Evolutionary conservation across 345 rosid genomes (phyloP), one percentile per base, ranked within the genome.

Genomic region (Moricandia moricandioides): DNA sequence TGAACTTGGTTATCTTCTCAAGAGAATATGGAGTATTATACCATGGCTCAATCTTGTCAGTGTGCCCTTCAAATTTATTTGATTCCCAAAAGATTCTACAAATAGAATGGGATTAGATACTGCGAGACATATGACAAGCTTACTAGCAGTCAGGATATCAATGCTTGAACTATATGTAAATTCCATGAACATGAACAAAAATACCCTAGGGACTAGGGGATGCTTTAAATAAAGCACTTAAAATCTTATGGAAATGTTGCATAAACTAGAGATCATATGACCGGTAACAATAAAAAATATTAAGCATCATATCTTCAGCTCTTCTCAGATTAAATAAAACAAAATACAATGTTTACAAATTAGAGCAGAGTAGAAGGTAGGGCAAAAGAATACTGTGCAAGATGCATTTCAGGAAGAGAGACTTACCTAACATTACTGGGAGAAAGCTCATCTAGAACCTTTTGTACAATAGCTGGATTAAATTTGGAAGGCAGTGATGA

Each of bases 81-180:
- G 98, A 94, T 70, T 84, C 85, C 96, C 98, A 94, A 73, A 94
- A 91, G 79, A 93, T 86, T 76, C 97, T 93, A 82, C 66, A 61
- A 63, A 70, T 11, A 33, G 11, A 63, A 49, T n/a, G 65, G 67
- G 33, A 70, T 79, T 34, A 81, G 77, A 21, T 54, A 17, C 29
- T 21, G 57, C 5, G 71, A 29, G 4, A 52, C 0, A 1, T n/a
- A n/a, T n/a, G 16, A 21, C 29, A 0, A 21, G 30, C 59, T 54
- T 17, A 18, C 30, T 54, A 18, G 26, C 56, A 51, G 58, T 52
- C 27, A 52, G 27, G 58, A 17, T 52, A 14, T 16, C 17, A 58
- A 45, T 75, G 33, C 55, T 51, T 66, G 13, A 39, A 64, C 69
- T 17, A 55, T 21, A 55, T 12, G 57, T 57, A 57, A 27, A 26